Evolutionary conservation across 1,139 yeast genomes (phyloP).

Genomic region (Wickerhamomyces sp.): DNA sequence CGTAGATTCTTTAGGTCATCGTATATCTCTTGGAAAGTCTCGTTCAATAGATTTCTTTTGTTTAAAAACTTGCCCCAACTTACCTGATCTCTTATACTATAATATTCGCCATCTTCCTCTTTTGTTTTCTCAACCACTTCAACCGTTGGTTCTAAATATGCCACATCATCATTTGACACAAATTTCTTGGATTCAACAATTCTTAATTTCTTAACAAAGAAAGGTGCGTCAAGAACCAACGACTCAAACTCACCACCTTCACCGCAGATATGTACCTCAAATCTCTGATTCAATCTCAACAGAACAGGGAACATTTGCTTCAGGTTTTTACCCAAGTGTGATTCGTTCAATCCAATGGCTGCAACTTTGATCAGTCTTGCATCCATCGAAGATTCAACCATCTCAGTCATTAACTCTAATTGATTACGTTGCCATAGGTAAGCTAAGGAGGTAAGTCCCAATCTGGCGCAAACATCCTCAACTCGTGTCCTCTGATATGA

Average conservation of each 20-base stretch:
- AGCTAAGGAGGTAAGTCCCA: conserved; percentile 65
- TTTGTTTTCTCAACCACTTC: conserved; percentile 32
- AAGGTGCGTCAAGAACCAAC: conserved; percentile 83
- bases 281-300: conserved; percentile 52
- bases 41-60: conserved; percentile 34
- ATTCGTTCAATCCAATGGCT: conserved; percentile 69
- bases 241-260: conserved; percentile 99
- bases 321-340: conserved; percentile 66
- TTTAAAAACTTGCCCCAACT: conserved; percentile 30
- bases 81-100: conserved; percentile 13
- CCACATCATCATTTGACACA: conserved; percentile 57
- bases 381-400: conserved; percentile 69
- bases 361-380: conserved; percentile 92
- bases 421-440: conserved; percentile 91
- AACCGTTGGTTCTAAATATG: conserved; percentile 47
- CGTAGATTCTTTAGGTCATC: conserved; percentile 9
- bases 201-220: conserved; percentile 55
- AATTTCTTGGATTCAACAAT: conserved; percentile 39
- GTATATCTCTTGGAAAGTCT: conserved; percentile 40
- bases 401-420: conserved; percentile 71
- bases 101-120: conserved; percentile 21
- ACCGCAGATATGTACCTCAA: conserved; percentile 91
- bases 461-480: conserved; percentile 78
- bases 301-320: conserved; percentile 58
- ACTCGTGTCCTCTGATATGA: conserved; percentile 92